These are phyloP conservation scores for Oehlia diaphana DNA, from an alignment of 192 early-diverging fungal species.

Conservation along the genomic window DNA sequence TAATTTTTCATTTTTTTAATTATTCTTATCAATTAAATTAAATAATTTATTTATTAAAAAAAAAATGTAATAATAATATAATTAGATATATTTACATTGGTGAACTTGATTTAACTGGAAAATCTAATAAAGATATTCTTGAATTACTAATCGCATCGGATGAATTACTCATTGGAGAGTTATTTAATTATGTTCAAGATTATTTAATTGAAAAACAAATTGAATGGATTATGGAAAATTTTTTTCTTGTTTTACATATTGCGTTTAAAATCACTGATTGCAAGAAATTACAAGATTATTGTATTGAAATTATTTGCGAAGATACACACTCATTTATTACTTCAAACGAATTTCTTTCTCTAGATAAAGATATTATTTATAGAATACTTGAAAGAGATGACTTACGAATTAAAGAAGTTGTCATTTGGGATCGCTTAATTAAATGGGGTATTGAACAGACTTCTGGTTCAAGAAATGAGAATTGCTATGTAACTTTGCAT, in stretches of 20 bases:
- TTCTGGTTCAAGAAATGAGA: background rate
- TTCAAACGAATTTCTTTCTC: background rate
- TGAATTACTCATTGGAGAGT: background rate
- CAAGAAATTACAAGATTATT: background rate
- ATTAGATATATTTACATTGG: too few species aligned
- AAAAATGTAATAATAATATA: too few species aligned
- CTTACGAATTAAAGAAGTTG: background rate
- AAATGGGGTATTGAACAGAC: slow-evolving; percentile 1
- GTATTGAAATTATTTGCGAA: slow-evolving; percentile 1
- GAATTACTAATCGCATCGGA: background rate
- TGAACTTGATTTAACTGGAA: background rate
- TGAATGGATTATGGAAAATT: background rate
- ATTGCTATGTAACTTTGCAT: too few species aligned
- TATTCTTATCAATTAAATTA: too few species aligned
- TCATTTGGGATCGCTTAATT: background rate
- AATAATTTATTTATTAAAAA: too few species aligned
- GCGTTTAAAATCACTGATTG: background rate
- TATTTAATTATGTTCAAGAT: background rate
- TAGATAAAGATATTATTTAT: background rate
- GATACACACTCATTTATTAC: background rate
- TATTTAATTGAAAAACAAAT: background rate
- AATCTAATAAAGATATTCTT: background rate
- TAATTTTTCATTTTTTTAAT: too few species aligned
- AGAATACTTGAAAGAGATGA: background rate
- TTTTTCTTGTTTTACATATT: background rate